phyloP scores from a whole-genome alignment of 1,284 basidiomycete genomes.

The Hymenochaete sp. region DNA sequence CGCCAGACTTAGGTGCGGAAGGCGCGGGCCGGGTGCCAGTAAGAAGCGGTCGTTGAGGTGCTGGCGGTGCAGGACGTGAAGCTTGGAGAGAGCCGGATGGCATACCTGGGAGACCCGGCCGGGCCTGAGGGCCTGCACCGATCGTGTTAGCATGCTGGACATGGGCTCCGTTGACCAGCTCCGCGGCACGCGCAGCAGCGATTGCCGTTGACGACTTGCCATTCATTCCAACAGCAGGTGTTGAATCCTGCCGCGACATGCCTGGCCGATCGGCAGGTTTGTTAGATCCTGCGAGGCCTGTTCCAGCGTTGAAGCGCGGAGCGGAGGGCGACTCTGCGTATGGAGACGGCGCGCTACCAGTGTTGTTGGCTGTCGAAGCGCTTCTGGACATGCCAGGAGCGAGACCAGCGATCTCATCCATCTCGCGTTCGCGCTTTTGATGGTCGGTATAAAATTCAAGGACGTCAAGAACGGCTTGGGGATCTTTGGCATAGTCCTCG shows the following conservation, averaged over 20 bases:
- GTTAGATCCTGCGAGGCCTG: conserved; percentile 65
- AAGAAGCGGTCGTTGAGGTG: conserved; percentile 33
- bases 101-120: conserved; percentile 35
- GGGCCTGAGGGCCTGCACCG: conserved; percentile 29
- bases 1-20: conserved; percentile 33
- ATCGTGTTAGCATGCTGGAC: conserved; percentile 34
- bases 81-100: conserved; percentile 29
- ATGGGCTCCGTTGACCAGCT: conserved; percentile 54
- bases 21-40: conserved; percentile 45
- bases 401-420: conserved; percentile 57
- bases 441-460: conserved; percentile 98
- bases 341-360: conserved; percentile 26
- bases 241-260: conserved; percentile 50
- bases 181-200: conserved; percentile 50
- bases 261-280: conserved; percentile 36
- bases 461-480: conserved; percentile 94
- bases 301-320: conserved; percentile 77
- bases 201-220: conserved; percentile 33
- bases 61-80: conserved; percentile 46
- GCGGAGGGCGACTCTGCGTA: conserved; percentile 37
- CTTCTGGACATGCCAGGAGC: conserved; percentile 22
- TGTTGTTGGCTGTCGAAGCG: conserved; percentile 20
- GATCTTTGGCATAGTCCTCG: conserved; percentile 95
- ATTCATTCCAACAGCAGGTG: conserved; percentile 38
- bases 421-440: conserved; percentile 86